Evolutionary conservation across 2,329 filamentous ascomycete species (phyloP).

Genomic region (Tolypocladium amazonense): DNA sequence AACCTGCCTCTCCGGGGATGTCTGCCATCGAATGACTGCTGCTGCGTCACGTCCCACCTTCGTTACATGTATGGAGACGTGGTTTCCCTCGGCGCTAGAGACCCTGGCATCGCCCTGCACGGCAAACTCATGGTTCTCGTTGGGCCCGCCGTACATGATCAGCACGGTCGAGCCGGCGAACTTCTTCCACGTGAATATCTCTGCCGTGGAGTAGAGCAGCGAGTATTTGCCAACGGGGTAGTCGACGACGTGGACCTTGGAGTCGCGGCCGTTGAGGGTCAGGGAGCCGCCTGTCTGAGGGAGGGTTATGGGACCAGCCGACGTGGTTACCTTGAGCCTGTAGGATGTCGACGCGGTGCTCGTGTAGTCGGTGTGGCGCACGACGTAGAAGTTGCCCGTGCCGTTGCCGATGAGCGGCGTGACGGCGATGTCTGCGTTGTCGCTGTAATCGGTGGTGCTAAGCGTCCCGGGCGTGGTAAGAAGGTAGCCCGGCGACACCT

Average conservation of each 20-base stretch:
- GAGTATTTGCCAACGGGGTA: conserved; percentile 50
- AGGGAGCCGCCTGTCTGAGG: conserved; percentile 48
- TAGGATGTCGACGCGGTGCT: conserved; percentile 47
- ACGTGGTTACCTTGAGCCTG: conserved; percentile 50
- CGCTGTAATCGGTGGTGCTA: conserved; percentile 40
- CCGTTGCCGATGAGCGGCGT: conserved; percentile 49
- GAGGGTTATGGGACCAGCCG: conserved; percentile 43
- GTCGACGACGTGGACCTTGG: conserved; percentile 57
- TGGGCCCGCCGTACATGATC: conserved; percentile 51
- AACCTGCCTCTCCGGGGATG: conserved; percentile 15
- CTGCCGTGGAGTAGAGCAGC: conserved; percentile 57
- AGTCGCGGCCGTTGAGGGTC: conserved; percentile 51
- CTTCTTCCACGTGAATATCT: conserved; percentile 60
- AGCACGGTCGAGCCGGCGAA: conserved; percentile 48
- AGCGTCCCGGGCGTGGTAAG: conserved; percentile 42
- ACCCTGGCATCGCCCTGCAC: conserved; percentile 19
- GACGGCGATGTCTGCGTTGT: conserved; percentile 40
- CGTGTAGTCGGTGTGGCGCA: conserved; percentile 57
- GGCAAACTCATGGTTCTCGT: conserved; percentile 53
- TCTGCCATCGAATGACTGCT: conserved; percentile 20
- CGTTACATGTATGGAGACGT: conserved; percentile 11
- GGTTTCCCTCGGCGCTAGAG: conserved; percentile 13
- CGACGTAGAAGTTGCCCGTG: conserved; percentile 52
- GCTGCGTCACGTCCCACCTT: conserved; percentile 5
- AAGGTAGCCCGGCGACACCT: conserved; percentile 60